Conservation (phyloP, 495 filamentous ascomycete species). For the Neurospora sp. region DNA sequence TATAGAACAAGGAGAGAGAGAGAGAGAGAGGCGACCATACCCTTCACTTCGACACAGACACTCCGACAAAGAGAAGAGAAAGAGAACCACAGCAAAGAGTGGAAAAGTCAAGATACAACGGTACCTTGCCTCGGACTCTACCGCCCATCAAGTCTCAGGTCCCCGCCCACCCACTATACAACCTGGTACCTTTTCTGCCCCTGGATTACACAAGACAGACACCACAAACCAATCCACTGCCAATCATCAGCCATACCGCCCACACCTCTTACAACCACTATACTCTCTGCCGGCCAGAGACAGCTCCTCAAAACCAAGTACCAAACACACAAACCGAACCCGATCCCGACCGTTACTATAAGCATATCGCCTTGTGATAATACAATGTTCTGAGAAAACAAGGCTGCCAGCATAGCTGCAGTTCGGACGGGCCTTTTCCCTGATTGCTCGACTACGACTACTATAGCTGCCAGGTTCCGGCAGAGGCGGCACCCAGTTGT, state of each 20-base stretch:
- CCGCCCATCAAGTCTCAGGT: not conserved
- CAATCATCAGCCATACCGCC: not conserved
- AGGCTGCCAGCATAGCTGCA: conserved; percentile 10
- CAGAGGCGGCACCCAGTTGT: conserved; percentile 6
- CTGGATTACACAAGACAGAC: conserved; percentile 6
- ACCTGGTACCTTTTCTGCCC: not conserved
- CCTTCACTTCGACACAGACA: not conserved
- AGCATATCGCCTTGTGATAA: conserved; percentile 1
- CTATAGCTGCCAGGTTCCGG: conserved; percentile 9
- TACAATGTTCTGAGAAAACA: conserved; percentile 4
- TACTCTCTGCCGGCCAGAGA: conserved; percentile 7
- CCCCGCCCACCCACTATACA: not conserved
- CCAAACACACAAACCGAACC: not conserved
- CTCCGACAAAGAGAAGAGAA: not conserved
- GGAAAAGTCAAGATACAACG: not conserved
- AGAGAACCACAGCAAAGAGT: not conserved
- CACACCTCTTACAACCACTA: conserved; percentile 1
- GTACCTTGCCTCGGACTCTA: not conserved
- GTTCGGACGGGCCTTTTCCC: conserved; percentile 4
- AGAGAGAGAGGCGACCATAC: not conserved
- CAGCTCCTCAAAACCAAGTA: not conserved
- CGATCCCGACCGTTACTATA: not conserved
- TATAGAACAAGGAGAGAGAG: not conserved
- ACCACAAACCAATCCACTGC: not conserved
- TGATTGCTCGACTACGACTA: conserved; percentile 4